These are phyloP conservation scores for Kodamaea laetipori DNA, from an alignment of 805 yeast genomes.

Conservation along the genomic window DNA sequence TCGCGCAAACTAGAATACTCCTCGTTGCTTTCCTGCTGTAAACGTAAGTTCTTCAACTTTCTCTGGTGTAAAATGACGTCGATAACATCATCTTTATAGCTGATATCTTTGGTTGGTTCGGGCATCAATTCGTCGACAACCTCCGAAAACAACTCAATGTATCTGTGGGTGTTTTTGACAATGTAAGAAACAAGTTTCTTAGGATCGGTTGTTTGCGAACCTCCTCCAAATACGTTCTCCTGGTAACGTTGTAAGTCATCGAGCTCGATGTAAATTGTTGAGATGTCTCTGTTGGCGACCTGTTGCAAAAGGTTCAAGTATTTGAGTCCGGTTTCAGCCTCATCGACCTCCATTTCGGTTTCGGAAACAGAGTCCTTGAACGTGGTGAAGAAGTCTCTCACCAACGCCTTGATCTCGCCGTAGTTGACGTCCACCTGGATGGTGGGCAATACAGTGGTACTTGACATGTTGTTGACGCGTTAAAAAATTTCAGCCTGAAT, in stretches of 20 bases:
- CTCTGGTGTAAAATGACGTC: slow-evolving; percentile 94
- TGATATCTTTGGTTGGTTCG: slow-evolving; percentile 75
- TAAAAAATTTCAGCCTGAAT: slow-evolving; percentile 19
- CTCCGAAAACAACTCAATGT: slow-evolving; percentile 71
- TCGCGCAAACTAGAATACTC: slow-evolving; percentile 51
- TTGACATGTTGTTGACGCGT: slow-evolving; percentile 12
- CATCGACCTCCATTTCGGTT: slow-evolving; percentile 19
- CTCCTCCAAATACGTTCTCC: slow-evolving; percentile 34
- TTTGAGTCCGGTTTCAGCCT: slow-evolving; percentile 39
- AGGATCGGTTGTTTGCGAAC: slow-evolving; percentile 17
- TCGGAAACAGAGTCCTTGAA: slow-evolving; percentile 48
- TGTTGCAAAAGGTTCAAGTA: slow-evolving; percentile 74
- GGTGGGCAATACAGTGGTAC: slow-evolving; percentile 53
- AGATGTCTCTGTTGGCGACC: slow-evolving; percentile 79
- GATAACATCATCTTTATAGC: slow-evolving; percentile 83
- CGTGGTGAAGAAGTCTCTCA: slow-evolving; percentile 67
- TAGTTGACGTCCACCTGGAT: slow-evolving; percentile 75
- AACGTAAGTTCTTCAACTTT: slow-evolving; percentile 74
- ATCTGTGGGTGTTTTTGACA: slow-evolving; percentile 73
- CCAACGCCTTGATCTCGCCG: slow-evolving; percentile 56
- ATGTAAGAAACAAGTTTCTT: slow-evolving; percentile 55
- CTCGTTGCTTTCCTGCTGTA: slow-evolving; percentile 65
- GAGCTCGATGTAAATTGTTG: slow-evolving; percentile 70
- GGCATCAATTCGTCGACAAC: slow-evolving; percentile 85
- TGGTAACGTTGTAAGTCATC: slow-evolving; percentile 82